Percentiles rank a stretch among this genome's conserved stretches.
These are phyloP conservation scores for Coemansia guatemalensis DNA, from an alignment of 192 early-diverging fungal species.

Conservation along the genomic window DNA sequence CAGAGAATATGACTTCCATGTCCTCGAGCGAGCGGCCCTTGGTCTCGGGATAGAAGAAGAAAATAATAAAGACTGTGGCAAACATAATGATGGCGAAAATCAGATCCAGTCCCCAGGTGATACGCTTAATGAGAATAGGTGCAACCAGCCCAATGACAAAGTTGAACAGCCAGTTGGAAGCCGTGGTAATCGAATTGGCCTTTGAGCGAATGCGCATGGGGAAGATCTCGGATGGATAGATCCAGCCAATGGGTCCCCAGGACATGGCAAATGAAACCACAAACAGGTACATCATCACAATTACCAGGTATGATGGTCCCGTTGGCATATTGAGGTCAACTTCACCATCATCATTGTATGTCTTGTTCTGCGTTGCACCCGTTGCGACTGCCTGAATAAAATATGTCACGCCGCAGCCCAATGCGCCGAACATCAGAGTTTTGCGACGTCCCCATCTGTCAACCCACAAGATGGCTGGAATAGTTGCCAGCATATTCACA, in stretches of 20 bases:
- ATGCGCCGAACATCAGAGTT: conserved; percentile 71
- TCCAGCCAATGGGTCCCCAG: conserved; percentile 93
- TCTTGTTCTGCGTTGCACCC: conserved; percentile 36
- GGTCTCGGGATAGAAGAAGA: conserved; percentile 79
- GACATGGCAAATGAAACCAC: conserved; percentile 81
- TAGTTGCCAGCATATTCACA: conserved; percentile 79
- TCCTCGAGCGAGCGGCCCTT: conserved; percentile 83
- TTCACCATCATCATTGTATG: conserved; percentile 14
- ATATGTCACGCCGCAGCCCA: conserved; percentile 45
- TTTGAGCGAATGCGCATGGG: conserved; percentile 87
- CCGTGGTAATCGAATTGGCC: conserved; percentile 78
- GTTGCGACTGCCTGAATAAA: conserved; percentile 41
- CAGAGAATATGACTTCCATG: conserved; percentile 75
- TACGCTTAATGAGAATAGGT: conserved; percentile 68
- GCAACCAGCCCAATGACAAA: conserved; percentile 71
- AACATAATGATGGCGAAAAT: conserved; percentile 72
- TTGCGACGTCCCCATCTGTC: conserved; percentile 82
- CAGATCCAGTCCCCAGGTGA: conserved; percentile 66
- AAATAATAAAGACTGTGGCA: conserved; percentile 59
- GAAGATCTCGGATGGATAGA: conserved; percentile 91
- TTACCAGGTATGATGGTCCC: conserved; percentile 57
- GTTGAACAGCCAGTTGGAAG: conserved; percentile 93
- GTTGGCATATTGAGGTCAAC: conserved; percentile 39
- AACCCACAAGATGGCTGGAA: conserved; percentile 83
- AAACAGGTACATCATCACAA: conserved; percentile 79